phyloP scores from a whole-genome alignment of 2,329 filamentous ascomycete genomes.

The Neonectria punicea region DNA sequence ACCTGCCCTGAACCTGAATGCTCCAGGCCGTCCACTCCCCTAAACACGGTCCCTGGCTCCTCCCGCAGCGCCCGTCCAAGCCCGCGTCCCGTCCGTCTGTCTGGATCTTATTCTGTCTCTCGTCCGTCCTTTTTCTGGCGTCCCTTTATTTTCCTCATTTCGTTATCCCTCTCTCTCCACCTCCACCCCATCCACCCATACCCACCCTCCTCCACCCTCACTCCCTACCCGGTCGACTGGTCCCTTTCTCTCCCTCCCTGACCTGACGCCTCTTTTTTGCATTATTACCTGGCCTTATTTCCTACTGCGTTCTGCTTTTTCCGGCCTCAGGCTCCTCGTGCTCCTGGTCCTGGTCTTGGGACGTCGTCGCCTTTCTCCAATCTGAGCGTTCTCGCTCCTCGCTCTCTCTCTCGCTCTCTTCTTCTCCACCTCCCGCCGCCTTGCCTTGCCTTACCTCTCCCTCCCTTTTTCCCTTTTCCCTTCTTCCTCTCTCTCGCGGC shows the following conservation, averaged over 20 bases:
- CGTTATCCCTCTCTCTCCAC: slow-evolving; percentile 40
- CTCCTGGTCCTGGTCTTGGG: slow-evolving; percentile 32
- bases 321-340: slow-evolving; percentile 42
- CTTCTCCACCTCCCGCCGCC: slow-evolving; percentile 42
- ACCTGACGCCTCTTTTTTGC: slow-evolving; percentile 49
- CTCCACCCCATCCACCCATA: slow-evolving; percentile 34
- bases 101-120: slow-evolving; percentile 11
- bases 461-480: slow-evolving; percentile 26
- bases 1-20: slow-evolving; percentile 10
- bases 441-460: slow-evolving; percentile 26
- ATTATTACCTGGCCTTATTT: slow-evolving; percentile 42
- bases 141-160: slow-evolving; percentile 33
- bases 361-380: slow-evolving; percentile 27
- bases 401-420: slow-evolving; percentile 35
- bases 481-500: slow-evolving; percentile 30
- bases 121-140: slow-evolving; percentile 10
- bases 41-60: slow-evolving; percentile 15
- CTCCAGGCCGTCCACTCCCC: slow-evolving; percentile 5
- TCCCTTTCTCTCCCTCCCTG: slow-evolving; percentile 45
- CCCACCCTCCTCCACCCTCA: slow-evolving; percentile 40
- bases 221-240: slow-evolving; percentile 46
- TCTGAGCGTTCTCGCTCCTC: slow-evolving; percentile 37
- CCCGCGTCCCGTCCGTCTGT: slow-evolving; percentile 4
- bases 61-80: background rate
- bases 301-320: slow-evolving; percentile 39